Evolutionary conservation across 352 stramenopile species (phyloP), one percentile per base, ranked within the genome.

Genomic region (Elongisporangium prolatum): DNA sequence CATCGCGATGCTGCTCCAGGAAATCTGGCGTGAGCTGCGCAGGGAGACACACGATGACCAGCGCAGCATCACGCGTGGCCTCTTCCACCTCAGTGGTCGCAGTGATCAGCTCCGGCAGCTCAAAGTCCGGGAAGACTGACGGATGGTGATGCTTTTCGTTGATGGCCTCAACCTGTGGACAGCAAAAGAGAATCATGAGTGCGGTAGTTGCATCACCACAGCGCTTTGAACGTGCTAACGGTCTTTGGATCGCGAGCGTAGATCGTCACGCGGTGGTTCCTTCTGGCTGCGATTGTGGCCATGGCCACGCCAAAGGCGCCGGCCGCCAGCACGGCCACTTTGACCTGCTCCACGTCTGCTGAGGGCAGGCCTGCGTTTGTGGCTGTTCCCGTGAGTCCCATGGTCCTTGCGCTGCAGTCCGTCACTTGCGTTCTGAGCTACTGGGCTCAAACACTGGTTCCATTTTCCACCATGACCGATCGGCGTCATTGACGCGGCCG

Each of bases 301-400:
- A 99, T 97, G 18, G 97, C 97, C 50, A 98, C 85, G 34, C 95
- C 96, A 73, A 99, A 99, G 59, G 97, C 96, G 22, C 97, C 96
- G 2, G 93, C 96, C 14, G 96, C 96, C 40, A 98, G 80, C 57
- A 97, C 88, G 5, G 84, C 76, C 51, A 95, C 79, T 60, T 95
- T 95, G 56, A 92, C 80, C 38, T 78, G 74, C 69, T 91, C 80
- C 38, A 88, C 77, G 28, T 89, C 79, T 11, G 79, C 83, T 4
- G 77, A 89, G 1, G 84, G 80, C 37, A 91, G 72, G 13, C 85
- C 80, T 6, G 82, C 79, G 71, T 89, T 77, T n/a, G 70, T 84
- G 21, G 75, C 67, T 44, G 34, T 44, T 44, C 34, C 34, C 10
- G 34, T 44, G 34, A 44, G 34, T 16, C 34, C 34, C 34, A 44